Base-by-base conservation (phyloP, 768 basidiomycete genomes). In the Pleurotus cornucopiae region DNA sequence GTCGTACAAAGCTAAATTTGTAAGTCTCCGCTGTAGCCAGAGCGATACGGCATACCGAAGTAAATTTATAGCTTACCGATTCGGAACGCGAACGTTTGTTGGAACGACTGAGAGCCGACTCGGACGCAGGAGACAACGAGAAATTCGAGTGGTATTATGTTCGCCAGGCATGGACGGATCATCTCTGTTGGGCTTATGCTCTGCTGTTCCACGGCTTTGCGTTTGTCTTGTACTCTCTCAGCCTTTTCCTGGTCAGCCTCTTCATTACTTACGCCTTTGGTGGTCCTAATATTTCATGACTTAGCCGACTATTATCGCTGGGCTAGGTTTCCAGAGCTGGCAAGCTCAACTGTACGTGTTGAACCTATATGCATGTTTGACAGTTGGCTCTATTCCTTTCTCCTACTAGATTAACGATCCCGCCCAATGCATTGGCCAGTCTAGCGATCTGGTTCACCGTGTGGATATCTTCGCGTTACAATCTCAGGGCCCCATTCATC, bases 161-260 rank as follows among this genome's bases (percentile, higher is more conserved):
- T 40, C 69, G 70, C 12, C 81, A 83, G 58, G 82, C 83, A 5
- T 71, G 83, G 58, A 74, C 68, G 46, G 82, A 87, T 59, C 83
- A 78, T 56, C 69, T 85, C 13, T 79, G 82, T 12, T 84, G 82
- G 80, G 78, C 71, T 3, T 86, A 86, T 63, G 81, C 81, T 0
- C 61, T 83, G 16, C 69, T 85, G 1, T 85, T 85, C 67, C 84
- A 85, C 57, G 83, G 80, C 1, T 83, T 80, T 61, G 78, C 84
- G 2, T 84, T 83, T 60, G 81, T 78, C 7, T 61, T 81, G 18
- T 84, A 83, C 62, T 81, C 82, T 13, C 62, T 83, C 58, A 82
- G 80, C 64, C 67, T 86, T 5, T 85, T 85, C 67, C 58, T 84
- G 76, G 80, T 79, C 62, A 30, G 72, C 60, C 41, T 14, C 16